Conservation (phyloP, 306 rosid genomes). For the Abrus pulchellus region DNA sequence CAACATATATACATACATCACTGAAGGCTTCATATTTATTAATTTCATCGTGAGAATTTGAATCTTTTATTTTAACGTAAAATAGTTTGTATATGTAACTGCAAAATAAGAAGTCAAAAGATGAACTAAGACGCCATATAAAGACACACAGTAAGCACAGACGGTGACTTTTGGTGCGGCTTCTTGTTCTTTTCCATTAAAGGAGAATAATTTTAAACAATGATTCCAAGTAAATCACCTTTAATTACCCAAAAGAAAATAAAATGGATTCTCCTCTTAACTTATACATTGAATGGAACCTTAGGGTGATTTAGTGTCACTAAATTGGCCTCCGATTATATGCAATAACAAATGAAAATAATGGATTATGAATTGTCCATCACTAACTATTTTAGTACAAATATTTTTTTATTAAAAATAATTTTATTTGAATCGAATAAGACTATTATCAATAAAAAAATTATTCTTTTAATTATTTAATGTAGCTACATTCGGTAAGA, state of each 20-base stretch:
- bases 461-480: too few relatives aligned
- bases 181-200: conserved; percentile 10
- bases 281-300: conserved; percentile 20
- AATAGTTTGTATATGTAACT: neutral
- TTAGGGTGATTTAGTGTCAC: neutral
- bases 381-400: too few relatives aligned
- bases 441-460: too few relatives aligned
- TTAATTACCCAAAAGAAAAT: neutral
- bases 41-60: too few relatives aligned
- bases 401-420: too few relatives aligned
- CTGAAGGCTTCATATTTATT: too few relatives aligned
- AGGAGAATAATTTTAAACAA: conserved; percentile 25
- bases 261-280: conserved; percentile 16
- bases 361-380: too few relatives aligned
- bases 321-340: neutral
- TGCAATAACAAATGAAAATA: too few relatives aligned
- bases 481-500: too few relatives aligned
- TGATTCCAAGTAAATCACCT: conserved; percentile 28
- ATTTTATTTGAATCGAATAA: too few relatives aligned
- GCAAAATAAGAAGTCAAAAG: neutral
- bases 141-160: neutral
- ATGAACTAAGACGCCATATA: neutral
- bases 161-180: conserved; percentile 29
- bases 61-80: too few relatives aligned
- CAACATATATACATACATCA: neutral